Evolutionary conservation across 352 stramenopile species (phyloP), one percentile per base, ranked within the genome.

Genomic region (Globisporangium nagaii): DNA sequence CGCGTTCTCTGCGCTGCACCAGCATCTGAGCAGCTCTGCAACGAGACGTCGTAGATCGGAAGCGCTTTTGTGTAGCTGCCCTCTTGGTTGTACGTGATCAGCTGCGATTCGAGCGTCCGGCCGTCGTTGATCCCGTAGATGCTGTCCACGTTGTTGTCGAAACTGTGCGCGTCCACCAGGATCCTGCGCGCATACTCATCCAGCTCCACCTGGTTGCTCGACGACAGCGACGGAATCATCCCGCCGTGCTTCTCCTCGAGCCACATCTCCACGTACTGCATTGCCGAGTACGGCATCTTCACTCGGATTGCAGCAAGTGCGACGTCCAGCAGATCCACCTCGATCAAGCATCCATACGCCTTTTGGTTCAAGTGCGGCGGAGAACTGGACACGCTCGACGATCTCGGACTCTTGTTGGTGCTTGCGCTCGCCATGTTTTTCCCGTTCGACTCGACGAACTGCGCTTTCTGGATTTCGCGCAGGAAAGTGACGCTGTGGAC

Each of bases 221-320:
- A 61, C 24, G 65, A 73, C 19, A 86, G 32, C 27, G 66, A 68
- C 1, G 73, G 73, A 1, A 88, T 57, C 42, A 71, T 71, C 0
- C 71, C 72, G 3, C 75, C 80, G 19, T 88, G 45, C 4, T 66
- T 63, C 12, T 70, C 62, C 62, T 95, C 85, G 4, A 95, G 56
- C 75, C 81, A 91, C 82, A 91, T 86, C 54, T 95, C 85, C n/a
- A 90, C 77, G 50, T 88, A 95, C 49, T 95, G 85, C 79, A 95
- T 92, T 1, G 85, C 82, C 19, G 84, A 91, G 44, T 90, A 95
- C 8, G 85, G 85, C 81, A 95, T 93, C 42, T 94, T 87, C 4
- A 86, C 79, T 9, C 57, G 57, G 15, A 92, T 66, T 4, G 85
- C 77, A 19, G 84, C 75, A 22, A 65, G 66, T 4, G 85, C 85